A percentile compares a stretch with the other conserved stretches of the same genome.
These are phyloP conservation scores for Phytophthora palmivora DNA, from an alignment of 352 stramenopile genomes.

Conservation along the genomic window DNA sequence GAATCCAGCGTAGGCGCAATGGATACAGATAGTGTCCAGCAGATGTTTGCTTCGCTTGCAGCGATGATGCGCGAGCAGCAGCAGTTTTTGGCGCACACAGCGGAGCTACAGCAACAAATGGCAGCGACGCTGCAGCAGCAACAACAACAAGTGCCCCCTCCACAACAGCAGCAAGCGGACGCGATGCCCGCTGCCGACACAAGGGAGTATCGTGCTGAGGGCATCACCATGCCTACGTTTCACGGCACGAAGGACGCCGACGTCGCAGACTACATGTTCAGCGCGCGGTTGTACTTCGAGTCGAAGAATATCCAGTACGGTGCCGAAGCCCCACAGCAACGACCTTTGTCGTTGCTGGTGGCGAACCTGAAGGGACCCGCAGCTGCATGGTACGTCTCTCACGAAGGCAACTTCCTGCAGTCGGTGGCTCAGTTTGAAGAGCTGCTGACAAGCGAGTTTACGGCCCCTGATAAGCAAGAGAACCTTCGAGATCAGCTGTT, in stretches of 20 bases:
- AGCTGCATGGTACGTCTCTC: slow-evolving; percentile 4
- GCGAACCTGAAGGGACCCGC: slow-evolving; percentile 11
- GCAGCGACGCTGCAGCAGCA: slow-evolving; percentile 12
- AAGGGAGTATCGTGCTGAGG: slow-evolving; percentile 8
- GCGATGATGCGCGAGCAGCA: slow-evolving; percentile 20
- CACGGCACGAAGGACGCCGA: slow-evolving; percentile 13
- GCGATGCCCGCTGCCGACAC: not conserved
- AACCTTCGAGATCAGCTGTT: slow-evolving; percentile 9
- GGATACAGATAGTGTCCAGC: too few species aligned
- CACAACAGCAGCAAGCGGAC: not conserved
- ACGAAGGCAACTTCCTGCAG: slow-evolving; percentile 8
- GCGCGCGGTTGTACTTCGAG: slow-evolving; percentile 15
- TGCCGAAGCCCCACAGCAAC: not conserved
- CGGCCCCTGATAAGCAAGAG: slow-evolving; percentile 8
- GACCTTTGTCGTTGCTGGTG: slow-evolving; percentile 2
- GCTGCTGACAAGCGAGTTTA: slow-evolving; percentile 12
- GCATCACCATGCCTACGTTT: slow-evolving; percentile 19
- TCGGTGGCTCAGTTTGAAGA: slow-evolving; percentile 15
- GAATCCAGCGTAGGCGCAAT: too few species aligned
- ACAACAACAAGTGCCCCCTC: too few species aligned
- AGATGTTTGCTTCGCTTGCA: slow-evolving; percentile 7
- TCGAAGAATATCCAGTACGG: slow-evolving; percentile 21
- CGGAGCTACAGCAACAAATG: slow-evolving; percentile 14
- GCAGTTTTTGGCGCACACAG: slow-evolving; percentile 17
- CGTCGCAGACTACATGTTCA: slow-evolving; percentile 20